phyloP scores from a whole-genome alignment of 306 rosid genomes.

The Castanea crenata region DNA sequence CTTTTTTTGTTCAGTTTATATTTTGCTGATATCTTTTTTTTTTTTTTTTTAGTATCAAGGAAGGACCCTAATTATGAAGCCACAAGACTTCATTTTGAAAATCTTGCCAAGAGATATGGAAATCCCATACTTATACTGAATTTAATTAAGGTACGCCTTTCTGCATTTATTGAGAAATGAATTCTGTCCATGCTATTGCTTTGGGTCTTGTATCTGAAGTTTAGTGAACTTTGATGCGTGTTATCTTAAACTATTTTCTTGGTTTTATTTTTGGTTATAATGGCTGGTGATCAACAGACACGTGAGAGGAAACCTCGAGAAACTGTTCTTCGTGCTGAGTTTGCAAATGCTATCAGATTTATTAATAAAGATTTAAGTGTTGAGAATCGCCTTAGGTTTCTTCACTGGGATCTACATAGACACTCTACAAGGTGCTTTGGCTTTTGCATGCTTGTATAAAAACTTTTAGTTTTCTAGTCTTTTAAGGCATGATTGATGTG shows the following conservation, averaged over 20 bases:
- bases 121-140: conserved; percentile 88
- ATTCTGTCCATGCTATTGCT: conserved; percentile 5
- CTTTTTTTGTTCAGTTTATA: conserved; percentile 1
- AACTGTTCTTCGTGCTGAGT: conserved; percentile 79
- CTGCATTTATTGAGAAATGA: conserved; percentile 9
- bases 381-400: conserved; percentile 63
- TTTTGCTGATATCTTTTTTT: conserved; percentile 25
- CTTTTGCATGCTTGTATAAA: conserved; percentile 9
- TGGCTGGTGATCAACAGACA: conserved; percentile 45
- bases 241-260: background rate
- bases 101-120: conserved; percentile 86
- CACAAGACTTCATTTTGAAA: conserved; percentile 90
- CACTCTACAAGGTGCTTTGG: conserved; percentile 71
- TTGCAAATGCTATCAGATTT: conserved; percentile 71
- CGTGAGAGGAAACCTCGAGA: conserved; percentile 92
- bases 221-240: conserved; percentile 15
- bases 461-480: conserved; percentile 7
- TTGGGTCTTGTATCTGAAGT: conserved; percentile 7
- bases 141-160: conserved; percentile 76
- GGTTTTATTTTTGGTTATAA: background rate
- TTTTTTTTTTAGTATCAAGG: conserved; percentile 51
- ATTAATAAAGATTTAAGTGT: conserved; percentile 55
- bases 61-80: conserved; percentile 71
- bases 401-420: conserved; percentile 87
- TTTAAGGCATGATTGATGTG: conserved; percentile 28